Conservation (phyloP, 148 eudicot species). For the Rhododendron vialii region DNA sequence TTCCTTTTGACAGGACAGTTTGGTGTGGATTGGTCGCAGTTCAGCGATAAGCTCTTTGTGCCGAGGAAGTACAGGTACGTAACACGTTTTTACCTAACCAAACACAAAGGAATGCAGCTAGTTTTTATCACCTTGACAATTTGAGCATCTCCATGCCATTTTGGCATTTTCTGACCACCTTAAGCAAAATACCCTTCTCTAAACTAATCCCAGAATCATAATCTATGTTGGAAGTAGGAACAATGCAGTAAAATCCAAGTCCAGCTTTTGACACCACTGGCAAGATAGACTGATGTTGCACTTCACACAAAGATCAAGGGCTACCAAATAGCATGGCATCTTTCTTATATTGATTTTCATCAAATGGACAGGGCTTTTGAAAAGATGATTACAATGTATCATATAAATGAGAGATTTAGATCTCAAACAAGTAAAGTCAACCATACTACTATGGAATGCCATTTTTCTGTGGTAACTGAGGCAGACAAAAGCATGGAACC, state of each 20-base stretch:
- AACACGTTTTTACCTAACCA: constrained; percentile 57
- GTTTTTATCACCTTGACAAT: not conserved
- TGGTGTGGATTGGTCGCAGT: constrained; percentile 68
- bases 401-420: not conserved
- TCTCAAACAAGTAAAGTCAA: not conserved
- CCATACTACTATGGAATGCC: not conserved
- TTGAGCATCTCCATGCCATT: not conserved
- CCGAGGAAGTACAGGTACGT: constrained; percentile 70
- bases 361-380: not conserved
- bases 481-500: not conserved
- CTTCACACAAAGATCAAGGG: not conserved
- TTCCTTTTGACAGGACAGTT: constrained; percentile 42
- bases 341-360: not conserved
- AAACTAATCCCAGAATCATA: not conserved
- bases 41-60: constrained; percentile 57
- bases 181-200: not conserved
- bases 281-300: not conserved
- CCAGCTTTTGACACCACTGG: not conserved
- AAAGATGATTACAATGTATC: not conserved
- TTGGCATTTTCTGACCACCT: not conserved
- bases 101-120: constrained; percentile 2
- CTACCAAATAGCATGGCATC: not conserved
- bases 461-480: not conserved
- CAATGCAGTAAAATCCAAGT: not conserved
- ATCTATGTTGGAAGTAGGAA: not conserved